Base-by-base conservation (phyloP, 805 yeast genomes). In the Nakazawaea sp. region DNA sequence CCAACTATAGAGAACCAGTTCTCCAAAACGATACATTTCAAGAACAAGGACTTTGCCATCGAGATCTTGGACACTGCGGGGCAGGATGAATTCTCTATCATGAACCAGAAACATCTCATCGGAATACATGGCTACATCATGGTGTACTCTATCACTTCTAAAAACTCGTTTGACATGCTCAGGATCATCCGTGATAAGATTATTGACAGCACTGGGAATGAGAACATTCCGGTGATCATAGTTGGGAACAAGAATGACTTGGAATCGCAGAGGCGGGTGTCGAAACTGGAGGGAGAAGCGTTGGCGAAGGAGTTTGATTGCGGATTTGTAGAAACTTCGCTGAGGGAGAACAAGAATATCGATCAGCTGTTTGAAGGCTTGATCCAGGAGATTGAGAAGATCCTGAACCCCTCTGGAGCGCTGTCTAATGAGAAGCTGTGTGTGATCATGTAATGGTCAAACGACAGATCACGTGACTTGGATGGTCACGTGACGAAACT, bases 41-140 rank as follows among this genome's bases (percentile, higher is more conserved):
- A 81, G 43, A 82, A 81, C 43, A 81, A 78, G 47, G 84, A 81
- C 37, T 88, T 82, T 54, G 78, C 79, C 36, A 75, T 89, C 18
- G 96, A 87, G 55, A 83, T 88, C 37, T 64, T 87, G 43, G 97
- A 88, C 53, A 88, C 96, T 0, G 95, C 96, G 1, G 96, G 96
- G 6, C 94, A 86, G 62, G 96, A 87, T 58, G 95, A 87, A 62
- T 84, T 80, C 54, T 74, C 86, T 33, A 75, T 84, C 45, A 72
- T 88, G 59, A 83, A 78, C 49, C 86, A 83, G 56, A 82, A 83
- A 48, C 80, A 83, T 38, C 61, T 85, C 33, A 80, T 82, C 32
- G 92, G 89, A 13, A 77, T 83, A 24, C 92, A 85, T 51, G 97
- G 96, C 1, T 83, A 83, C 52, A 63, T 88, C 30, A 60, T 89